phyloP scores from a whole-genome alignment of 805 yeast species.

The Yamadazyma sp. region DNA sequence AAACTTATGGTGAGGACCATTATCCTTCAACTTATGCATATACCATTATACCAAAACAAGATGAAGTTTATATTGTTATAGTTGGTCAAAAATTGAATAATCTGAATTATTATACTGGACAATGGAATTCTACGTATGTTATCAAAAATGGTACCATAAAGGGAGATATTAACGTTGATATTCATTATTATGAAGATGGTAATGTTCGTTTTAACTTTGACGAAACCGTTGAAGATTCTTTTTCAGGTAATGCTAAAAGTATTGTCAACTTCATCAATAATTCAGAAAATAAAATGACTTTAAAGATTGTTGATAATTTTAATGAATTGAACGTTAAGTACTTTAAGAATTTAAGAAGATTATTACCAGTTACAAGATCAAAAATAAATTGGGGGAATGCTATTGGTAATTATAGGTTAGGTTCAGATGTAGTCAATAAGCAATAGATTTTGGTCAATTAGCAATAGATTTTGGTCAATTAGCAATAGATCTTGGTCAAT shows the following conservation, averaged over 20 bases:
- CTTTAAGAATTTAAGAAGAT: slow-evolving; percentile 85
- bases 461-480: too few species aligned
- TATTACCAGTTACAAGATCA: slow-evolving; percentile 86
- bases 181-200: slow-evolving; percentile 95
- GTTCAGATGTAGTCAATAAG: slow-evolving; percentile 63
- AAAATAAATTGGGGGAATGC: slow-evolving; percentile 95
- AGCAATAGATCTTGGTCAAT: too few species aligned
- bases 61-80: slow-evolving; percentile 48
- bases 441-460: too few species aligned
- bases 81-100: slow-evolving; percentile 72
- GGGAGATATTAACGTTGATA: slow-evolving; percentile 65
- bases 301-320: slow-evolving; percentile 59
- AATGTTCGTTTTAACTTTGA: slow-evolving; percentile 71
- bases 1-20: slow-evolving; percentile 57
- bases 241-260: slow-evolving; percentile 22
- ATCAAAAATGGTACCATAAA: slow-evolving; percentile 35
- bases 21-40: slow-evolving; percentile 58
- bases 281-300: slow-evolving; percentile 60
- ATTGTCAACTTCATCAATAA: slow-evolving; percentile 48
- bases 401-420: slow-evolving; percentile 83
- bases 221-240: slow-evolving; percentile 26
- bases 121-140: slow-evolving; percentile 72
- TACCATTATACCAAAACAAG: slow-evolving; percentile 35
- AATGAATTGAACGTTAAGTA: slow-evolving; percentile 70
- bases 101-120: slow-evolving; percentile 83